Evolutionary conservation across 805 yeast genomes (phyloP), one percentile per base, ranked within the genome.

Genomic region (Sungouiella blattae): DNA sequence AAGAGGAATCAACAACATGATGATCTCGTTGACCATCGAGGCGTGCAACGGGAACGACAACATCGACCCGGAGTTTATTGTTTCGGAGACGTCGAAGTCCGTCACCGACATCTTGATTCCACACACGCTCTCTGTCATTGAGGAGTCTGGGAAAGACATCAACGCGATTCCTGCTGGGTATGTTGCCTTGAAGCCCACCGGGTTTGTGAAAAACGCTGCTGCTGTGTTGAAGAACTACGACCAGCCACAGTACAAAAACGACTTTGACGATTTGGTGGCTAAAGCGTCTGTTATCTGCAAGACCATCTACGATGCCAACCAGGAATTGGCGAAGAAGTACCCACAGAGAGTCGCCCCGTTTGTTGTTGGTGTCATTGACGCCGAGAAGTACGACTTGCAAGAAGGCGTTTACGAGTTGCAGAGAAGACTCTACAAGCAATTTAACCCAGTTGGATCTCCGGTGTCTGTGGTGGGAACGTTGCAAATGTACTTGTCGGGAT

Each of bases 161-260:
- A 82, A 85, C 56, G 70, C 77, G 11, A 77, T 91, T 21, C 88
- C 95, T 7, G 87, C 96, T 2, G 96, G 96, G 17, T 89, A 87
- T 60, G 85, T 87, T 38, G 98, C 96, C 3, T 68, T 89, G 53
- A 89, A 89, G 64, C 97, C 98, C 32, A 86, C 96, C 17, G 98
- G 97, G 2, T 71, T 91, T 46, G 78, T 86, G 39, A 68, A 75
- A 24, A 75, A 85, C 57, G 95, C 96, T 2, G 83, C 85, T 11
- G 71, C 77, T 14, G 84, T 85, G 7, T 69, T 89, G 51, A 67
- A 71, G 40, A 70, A 86, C 63, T 85, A 65, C 61, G 47, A 64
- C 16, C 77, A 83, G 9, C 75, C 64, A 26, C 62, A 68, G 13
- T 52, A 56, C 40, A 52, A 60, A 30, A 32, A 39, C 1, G 56